Percentiles rank a stretch among this genome's conserved stretches.
Conservation (phyloP, 176 grass and related monocot genomes). For the Alopecurus myosuroides region DNA sequence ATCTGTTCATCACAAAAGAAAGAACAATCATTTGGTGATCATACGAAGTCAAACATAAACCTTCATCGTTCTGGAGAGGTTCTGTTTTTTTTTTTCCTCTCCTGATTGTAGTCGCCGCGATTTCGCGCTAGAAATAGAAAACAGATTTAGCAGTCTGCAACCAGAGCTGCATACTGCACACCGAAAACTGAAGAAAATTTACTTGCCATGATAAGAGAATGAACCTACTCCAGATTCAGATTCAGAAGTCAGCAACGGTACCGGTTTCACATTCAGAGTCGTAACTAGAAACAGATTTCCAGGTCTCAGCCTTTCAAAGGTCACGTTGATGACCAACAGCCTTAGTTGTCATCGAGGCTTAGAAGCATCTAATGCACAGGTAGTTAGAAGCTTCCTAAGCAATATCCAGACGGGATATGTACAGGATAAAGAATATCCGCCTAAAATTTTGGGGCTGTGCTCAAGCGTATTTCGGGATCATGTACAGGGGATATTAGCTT, state of each 20-base stretch:
- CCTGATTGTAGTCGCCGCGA: neutral
- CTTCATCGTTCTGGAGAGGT: neutral
- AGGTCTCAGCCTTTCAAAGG: slow-evolving; percentile 1
- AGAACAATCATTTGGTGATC: neutral
- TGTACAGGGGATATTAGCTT: slow-evolving; percentile 34
- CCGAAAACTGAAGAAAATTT: neutral
- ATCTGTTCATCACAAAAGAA: neutral
- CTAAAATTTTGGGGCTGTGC: neutral
- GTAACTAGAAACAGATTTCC: neutral
- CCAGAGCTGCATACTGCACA: neutral
- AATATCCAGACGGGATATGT: slow-evolving; percentile 29
- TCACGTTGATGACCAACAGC: neutral
- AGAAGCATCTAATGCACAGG: slow-evolving; percentile 15
- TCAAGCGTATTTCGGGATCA: slow-evolving; percentile 13
- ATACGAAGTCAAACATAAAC: neutral
- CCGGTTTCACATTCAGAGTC: neutral
- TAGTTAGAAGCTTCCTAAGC: slow-evolving; percentile 5
- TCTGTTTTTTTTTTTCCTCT: neutral
- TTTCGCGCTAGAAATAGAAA: neutral
- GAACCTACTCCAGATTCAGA: neutral
- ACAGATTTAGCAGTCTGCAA: neutral
- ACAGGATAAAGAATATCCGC: slow-evolving; percentile 33
- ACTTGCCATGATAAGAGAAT: neutral
- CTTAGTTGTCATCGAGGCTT: neutral
- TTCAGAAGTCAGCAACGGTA: neutral